A percentile compares a stretch with the other conserved stretches of the same genome.
Conservation (phyloP, 2,329 filamentous ascomycete genomes). For the Ophiostoma sp. region DNA sequence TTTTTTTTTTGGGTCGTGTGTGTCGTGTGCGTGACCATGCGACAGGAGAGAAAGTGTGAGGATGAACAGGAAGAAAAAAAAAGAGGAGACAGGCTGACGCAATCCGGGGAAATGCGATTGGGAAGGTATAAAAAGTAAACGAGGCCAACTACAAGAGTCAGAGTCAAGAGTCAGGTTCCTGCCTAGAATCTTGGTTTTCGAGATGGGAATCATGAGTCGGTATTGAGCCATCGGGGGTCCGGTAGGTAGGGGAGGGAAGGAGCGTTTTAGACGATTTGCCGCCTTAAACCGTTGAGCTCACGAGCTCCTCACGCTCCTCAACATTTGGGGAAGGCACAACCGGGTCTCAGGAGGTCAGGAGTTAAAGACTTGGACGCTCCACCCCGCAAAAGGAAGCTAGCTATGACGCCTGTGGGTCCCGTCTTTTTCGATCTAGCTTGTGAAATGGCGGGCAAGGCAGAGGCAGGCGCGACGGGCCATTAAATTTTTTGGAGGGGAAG, state of each 20-base stretch:
- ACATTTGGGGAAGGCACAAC: conserved; percentile 17
- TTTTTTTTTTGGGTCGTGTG: background rate
- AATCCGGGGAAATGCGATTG: background rate
- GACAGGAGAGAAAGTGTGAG: background rate
- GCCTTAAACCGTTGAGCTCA: conserved; percentile 14
- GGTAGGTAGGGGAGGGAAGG: background rate
- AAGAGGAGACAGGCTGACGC: background rate
- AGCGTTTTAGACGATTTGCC: conserved; percentile 1
- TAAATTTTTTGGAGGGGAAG: background rate
- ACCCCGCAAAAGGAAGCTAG: conserved; percentile 16
- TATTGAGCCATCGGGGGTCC: conserved; percentile 5
- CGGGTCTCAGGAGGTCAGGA: background rate
- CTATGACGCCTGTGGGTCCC: conserved; percentile 11
- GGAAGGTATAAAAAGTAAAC: background rate
- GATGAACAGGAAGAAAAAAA: background rate
- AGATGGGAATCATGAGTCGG: background rate
- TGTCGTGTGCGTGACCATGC: background rate
- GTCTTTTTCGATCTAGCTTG: background rate
- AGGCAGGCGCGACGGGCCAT: background rate
- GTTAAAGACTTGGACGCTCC: no score
- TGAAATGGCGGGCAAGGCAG: background rate
- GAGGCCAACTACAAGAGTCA: background rate
- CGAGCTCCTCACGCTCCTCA: background rate
- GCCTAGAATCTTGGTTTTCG: background rate
- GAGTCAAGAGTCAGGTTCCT: background rate